Evolutionary conservation across 371 early-diverging fungal species (phyloP).

Genomic region (Basidiobolus meristosporus): DNA sequence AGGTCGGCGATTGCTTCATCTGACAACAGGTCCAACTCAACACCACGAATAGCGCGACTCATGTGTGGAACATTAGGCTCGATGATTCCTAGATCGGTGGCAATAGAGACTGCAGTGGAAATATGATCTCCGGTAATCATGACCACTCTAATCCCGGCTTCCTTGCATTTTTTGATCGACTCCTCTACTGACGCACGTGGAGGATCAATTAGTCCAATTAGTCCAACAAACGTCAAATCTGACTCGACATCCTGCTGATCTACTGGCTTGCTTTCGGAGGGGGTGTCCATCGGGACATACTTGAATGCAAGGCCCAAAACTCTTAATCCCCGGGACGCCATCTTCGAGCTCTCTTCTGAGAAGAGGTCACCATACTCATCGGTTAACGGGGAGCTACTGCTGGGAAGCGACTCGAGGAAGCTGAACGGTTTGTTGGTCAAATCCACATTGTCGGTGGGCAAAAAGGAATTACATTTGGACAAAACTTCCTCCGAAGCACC

Average conservation of each 20-base stretch:
- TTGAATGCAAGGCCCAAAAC: conserved; percentile 71
- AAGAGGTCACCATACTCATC: too few relatives aligned
- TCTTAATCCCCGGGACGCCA: conserved; percentile 70
- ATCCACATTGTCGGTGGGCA: too few relatives aligned
- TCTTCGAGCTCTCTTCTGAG: too few relatives aligned
- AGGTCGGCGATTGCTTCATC: conserved; percentile 37
- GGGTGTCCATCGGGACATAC: too few relatives aligned
- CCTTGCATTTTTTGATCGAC: conserved; percentile 30
- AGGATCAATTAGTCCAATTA: conserved; percentile 73
- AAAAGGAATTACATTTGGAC: too few relatives aligned
- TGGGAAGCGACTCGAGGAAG: too few relatives aligned
- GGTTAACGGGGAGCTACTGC: too few relatives aligned
- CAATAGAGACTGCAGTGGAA: conserved; percentile 61
- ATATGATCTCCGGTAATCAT: conserved; percentile 87
- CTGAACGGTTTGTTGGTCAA: too few relatives aligned
- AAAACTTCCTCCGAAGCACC: conserved; percentile 15
- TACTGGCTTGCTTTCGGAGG: conserved; percentile 59
- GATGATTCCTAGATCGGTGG: conserved; percentile 51
- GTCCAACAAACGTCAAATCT: conserved; percentile 58
- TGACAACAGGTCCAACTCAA: conserved; percentile 43
- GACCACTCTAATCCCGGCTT: conserved; percentile 58
- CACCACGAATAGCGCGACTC: conserved; percentile 42
- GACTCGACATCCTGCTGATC: conserved; percentile 32
- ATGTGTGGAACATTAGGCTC: conserved; percentile 15
- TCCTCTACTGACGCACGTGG: conserved; percentile 53